Conservation (phyloP, 2,329 filamentous ascomycete species). For the Cladosporium colombiae region DNA sequence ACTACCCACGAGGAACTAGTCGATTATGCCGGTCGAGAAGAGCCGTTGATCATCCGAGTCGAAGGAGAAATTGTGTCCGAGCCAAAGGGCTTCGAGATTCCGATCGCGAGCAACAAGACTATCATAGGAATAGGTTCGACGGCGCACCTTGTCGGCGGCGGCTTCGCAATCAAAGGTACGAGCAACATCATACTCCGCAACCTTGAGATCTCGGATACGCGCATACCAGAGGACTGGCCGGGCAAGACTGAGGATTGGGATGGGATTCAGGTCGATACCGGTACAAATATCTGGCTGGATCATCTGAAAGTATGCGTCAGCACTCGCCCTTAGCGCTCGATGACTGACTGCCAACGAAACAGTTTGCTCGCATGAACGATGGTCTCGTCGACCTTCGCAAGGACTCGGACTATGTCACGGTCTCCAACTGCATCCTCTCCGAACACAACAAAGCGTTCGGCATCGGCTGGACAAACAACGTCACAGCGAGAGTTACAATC, state of each 20-base stretch:
- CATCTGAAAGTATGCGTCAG: conserved; percentile 23
- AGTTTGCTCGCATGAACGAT: conserved; percentile 27
- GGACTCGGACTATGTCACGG: conserved; percentile 30
- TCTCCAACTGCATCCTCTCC: conserved; percentile 28
- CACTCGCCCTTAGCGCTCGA: not conserved
- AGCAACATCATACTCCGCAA: conserved; percentile 31
- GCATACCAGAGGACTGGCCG: conserved; percentile 22
- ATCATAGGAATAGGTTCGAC: conserved; percentile 29
- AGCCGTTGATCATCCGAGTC: conserved; percentile 28
- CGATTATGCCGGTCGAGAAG: conserved; percentile 27
- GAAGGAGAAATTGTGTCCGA: conserved; percentile 25
- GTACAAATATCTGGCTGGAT: conserved; percentile 30
- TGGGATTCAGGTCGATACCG: conserved; percentile 31
- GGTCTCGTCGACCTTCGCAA: conserved; percentile 30
- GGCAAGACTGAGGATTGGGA: conserved; percentile 31
- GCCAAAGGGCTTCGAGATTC: conserved; percentile 27
- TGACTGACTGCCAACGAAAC: not conserved
- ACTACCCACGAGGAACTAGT: conserved; percentile 27
- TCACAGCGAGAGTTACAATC: conserved; percentile 29
- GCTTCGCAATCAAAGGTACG: conserved; percentile 26
- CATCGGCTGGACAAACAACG: conserved; percentile 31
- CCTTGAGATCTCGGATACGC: conserved; percentile 25
- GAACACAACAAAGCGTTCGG: conserved; percentile 33
- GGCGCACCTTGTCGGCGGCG: conserved; percentile 27
- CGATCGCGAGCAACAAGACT: conserved; percentile 29